Evolutionary conservation across 83 land plant genomes (phyloP).

Genomic region (Isoetes engelmannii): DNA sequence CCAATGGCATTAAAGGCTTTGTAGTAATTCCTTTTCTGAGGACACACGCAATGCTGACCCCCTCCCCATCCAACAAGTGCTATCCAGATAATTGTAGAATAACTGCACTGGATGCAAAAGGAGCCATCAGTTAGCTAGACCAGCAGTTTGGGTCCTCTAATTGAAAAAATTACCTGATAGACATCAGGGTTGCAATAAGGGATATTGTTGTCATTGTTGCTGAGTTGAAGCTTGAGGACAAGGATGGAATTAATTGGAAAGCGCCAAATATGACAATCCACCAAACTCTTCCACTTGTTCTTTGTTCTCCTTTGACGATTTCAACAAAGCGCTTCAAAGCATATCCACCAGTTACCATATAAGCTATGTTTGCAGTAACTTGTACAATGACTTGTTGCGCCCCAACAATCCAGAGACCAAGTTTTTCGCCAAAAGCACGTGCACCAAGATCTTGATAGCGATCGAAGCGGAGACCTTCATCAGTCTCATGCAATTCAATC

Average conservation of each 20-base stretch:
- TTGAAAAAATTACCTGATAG: neutral
- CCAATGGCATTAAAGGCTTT: constrained; percentile 13
- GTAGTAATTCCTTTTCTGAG: neutral
- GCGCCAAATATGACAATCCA: neutral
- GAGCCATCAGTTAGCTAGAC: neutral
- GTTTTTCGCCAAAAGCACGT: neutral
- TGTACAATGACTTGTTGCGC: neutral
- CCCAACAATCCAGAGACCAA: neutral
- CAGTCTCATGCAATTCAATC: neutral
- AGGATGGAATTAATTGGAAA: neutral
- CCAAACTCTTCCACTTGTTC: neutral
- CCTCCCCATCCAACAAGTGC: neutral
- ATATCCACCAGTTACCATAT: constrained; percentile 5
- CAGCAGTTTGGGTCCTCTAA: neutral
- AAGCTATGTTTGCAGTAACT: constrained; percentile 3
- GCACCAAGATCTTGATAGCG: neutral
- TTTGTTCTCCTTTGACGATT: too few species aligned
- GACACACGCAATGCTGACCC: neutral
- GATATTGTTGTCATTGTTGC: neutral
- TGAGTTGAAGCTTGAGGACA: neutral
- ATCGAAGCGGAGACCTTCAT: neutral
- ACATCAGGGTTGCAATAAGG: neutral
- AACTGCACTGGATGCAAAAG: neutral
- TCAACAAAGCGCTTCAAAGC: neutral
- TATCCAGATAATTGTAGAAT: neutral